Evolutionary conservation across 495 filamentous ascomycete genomes (phyloP).

Genomic region (Penicillium ochrochloron): DNA sequence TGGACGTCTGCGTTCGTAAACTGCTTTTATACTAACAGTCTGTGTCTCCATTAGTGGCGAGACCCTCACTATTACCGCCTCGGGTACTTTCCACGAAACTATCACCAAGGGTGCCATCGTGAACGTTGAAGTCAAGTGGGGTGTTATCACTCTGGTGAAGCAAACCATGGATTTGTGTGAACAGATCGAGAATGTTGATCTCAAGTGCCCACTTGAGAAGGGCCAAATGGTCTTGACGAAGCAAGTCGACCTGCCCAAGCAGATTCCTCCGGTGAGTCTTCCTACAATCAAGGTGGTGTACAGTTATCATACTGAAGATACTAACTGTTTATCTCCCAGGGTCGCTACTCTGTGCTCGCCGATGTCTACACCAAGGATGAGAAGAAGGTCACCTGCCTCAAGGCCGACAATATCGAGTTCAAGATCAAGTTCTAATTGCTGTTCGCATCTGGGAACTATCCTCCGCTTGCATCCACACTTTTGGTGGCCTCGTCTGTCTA

Average conservation of each 20-base stretch:
- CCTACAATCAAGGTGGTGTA: background rate
- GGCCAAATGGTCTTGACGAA: slow-evolving; percentile 75
- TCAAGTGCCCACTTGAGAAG: slow-evolving; percentile 84
- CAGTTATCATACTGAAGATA: background rate
- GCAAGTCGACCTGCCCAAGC: slow-evolving; percentile 78
- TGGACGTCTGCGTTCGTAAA: background rate
- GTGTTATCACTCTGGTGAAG: slow-evolving; percentile 81
- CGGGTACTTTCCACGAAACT: slow-evolving; percentile 67
- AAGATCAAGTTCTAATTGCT: slow-evolving; percentile 23
- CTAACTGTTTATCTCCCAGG: slow-evolving; percentile 54
- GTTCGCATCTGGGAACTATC: background rate
- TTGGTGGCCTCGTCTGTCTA: slow-evolving; percentile 18
- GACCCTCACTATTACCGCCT: slow-evolving; percentile 77
- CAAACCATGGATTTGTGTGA: slow-evolving; percentile 83
- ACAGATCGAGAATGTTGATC: slow-evolving; percentile 81
- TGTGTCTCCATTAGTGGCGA: slow-evolving; percentile 63
- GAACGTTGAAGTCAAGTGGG: slow-evolving; percentile 87
- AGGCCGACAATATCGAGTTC: slow-evolving; percentile 56
- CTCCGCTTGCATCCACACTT: slow-evolving; percentile 22
- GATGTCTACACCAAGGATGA: slow-evolving; percentile 76
- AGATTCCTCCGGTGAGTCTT: slow-evolving; percentile 83
- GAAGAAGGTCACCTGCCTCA: slow-evolving; percentile 79
- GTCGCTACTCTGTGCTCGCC: slow-evolving; percentile 84
- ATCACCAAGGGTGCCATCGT: slow-evolving; percentile 81
- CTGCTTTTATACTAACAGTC: slow-evolving; percentile 17